Conservation (phyloP, 768 basidiomycete species). For the Cantharellus anzutake region DNA sequence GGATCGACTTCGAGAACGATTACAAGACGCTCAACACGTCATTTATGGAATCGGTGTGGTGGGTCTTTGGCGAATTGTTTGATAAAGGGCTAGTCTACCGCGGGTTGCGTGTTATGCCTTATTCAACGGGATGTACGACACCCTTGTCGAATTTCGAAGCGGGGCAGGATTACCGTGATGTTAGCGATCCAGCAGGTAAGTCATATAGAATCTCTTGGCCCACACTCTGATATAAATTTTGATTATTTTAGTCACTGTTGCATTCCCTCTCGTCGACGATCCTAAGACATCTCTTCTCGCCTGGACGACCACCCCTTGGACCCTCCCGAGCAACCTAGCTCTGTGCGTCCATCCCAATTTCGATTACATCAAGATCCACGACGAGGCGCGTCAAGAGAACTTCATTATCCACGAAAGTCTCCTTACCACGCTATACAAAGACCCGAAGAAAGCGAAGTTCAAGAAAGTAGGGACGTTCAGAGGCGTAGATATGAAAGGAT, state of each 20-base stretch:
- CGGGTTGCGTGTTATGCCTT: slow-evolving; percentile 91
- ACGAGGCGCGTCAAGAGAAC: slow-evolving; percentile 65
- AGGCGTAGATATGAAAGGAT: slow-evolving; percentile 86
- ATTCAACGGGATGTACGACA: slow-evolving; percentile 89
- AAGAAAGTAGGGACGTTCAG: slow-evolving; percentile 79
- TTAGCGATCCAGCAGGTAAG: slow-evolving; percentile 80
- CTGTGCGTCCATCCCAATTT: slow-evolving; percentile 94
- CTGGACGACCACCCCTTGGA: slow-evolving; percentile 99
- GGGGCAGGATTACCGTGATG: slow-evolving; percentile 77
- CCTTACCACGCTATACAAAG: slow-evolving; percentile 80
- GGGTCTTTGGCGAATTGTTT: slow-evolving; percentile 92
- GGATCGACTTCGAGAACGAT: slow-evolving; percentile 99
- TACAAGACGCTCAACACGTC: slow-evolving; percentile 90
- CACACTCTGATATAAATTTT: background rate
- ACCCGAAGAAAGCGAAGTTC: slow-evolving; percentile 90
- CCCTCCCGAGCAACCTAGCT: slow-evolving; percentile 84
- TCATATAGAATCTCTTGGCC: background rate
- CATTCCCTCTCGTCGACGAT: slow-evolving; percentile 88
- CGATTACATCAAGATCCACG: slow-evolving; percentile 92
- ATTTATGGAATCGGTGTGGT: slow-evolving; percentile 99
- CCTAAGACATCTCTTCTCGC: slow-evolving; percentile 76
- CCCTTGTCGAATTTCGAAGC: slow-evolving; percentile 97
- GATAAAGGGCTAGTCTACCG: slow-evolving; percentile 85
- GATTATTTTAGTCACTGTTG: slow-evolving; percentile 48
- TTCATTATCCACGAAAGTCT: slow-evolving; percentile 85